These are phyloP conservation scores for Citrullus mucosospermus DNA, from an alignment of 306 rosid species.

Conservation along the genomic window DNA sequence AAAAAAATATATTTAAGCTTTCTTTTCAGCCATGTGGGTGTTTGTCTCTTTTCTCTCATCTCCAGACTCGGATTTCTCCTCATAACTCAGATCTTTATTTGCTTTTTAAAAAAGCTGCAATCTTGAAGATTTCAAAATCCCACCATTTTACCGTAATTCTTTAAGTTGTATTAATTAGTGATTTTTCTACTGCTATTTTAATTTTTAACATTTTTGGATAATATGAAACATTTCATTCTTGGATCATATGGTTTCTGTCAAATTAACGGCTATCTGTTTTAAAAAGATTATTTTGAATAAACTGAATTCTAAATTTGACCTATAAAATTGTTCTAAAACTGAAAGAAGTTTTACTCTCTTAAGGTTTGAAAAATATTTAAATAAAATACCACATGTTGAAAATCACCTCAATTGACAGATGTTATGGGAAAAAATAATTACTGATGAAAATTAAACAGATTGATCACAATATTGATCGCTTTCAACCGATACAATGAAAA, in stretches of 20 bases:
- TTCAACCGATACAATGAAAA: no score
- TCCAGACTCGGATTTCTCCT: background rate
- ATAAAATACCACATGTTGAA: background rate
- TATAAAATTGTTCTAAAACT: background rate
- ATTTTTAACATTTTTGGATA: no score
- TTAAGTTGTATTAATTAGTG: background rate
- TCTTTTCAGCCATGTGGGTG: slow-evolving; percentile 3
- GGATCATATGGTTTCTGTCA: background rate
- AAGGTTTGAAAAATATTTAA: background rate
- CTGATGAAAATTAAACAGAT: no score
- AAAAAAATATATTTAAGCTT: background rate
- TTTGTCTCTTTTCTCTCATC: slow-evolving; percentile 1
- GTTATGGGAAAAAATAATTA: no score
- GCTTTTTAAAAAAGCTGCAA: background rate
- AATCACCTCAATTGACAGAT: background rate
- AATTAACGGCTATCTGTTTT: background rate
- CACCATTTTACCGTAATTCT: background rate
- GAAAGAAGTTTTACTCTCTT: background rate
- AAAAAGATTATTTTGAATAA: no score
- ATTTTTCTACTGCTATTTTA: background rate
- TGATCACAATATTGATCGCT: no score
- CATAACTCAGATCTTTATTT: background rate
- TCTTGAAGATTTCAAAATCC: background rate
- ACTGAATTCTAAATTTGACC: background rate
- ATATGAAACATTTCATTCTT: no score